Percentiles rank a stretch among this genome's conserved stretches.
phyloP scores from a whole-genome alignment of 768 basidiomycete species.

The Brasilioporus rufonigricans region DNA sequence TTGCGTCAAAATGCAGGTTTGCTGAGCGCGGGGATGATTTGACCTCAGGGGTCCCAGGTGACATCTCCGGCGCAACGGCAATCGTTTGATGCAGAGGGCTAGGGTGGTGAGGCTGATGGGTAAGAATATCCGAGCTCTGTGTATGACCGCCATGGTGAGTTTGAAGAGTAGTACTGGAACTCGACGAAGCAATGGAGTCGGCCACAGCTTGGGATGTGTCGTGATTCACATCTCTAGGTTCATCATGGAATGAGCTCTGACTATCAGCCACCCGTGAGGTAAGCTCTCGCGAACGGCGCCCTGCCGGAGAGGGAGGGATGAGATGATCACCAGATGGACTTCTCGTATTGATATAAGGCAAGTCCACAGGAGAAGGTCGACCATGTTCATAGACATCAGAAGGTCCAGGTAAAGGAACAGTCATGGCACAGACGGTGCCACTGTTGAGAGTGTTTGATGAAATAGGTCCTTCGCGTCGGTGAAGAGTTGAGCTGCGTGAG shows the following conservation, averaged over 20 bases:
- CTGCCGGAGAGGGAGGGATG: slow-evolving; percentile 11
- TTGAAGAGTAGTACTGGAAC: neutral
- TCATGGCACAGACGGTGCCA: slow-evolving; percentile 16
- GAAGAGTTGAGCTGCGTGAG: neutral
- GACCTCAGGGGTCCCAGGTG: neutral
- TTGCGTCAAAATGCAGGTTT: neutral
- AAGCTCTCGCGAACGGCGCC: slow-evolving; percentile 8
- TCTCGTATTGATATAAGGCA: slow-evolving; percentile 8
- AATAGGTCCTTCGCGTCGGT: neutral
- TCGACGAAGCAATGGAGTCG: neutral
- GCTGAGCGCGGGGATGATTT: neutral
- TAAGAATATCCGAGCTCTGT: neutral
- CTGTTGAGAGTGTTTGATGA: neutral
- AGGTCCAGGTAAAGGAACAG: slow-evolving; percentile 1
- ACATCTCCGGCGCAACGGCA: neutral
- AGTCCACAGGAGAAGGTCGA: slow-evolving; percentile 12
- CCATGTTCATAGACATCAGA: neutral
- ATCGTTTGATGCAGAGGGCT: neutral
- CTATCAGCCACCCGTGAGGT: slow-evolving; percentile 7
- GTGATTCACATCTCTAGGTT: slow-evolving; percentile 9
- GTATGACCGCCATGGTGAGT: neutral
- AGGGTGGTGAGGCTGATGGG: neutral
- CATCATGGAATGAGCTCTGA: slow-evolving; percentile 15
- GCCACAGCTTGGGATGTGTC: neutral
- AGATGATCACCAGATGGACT: slow-evolving; percentile 23